Conservation (phyloP, 768 basidiomycete genomes). For the Termitomyces sp. region DNA sequence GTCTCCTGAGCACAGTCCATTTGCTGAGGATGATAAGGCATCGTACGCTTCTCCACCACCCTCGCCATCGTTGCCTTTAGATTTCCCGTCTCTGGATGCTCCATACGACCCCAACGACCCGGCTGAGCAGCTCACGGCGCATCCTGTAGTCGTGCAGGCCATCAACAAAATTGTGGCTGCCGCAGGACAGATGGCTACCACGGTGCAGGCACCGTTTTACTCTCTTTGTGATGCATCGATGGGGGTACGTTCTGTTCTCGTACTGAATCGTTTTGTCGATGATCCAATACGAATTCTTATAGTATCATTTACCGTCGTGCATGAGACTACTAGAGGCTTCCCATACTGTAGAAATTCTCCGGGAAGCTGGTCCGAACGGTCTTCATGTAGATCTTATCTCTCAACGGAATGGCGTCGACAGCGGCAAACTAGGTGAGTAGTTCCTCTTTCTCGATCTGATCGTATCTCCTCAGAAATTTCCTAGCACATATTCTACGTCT, state of each 20-base stretch:
- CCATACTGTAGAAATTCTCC: slow-evolving; percentile 67
- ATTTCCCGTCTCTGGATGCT: slow-evolving; percentile 58
- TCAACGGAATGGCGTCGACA: slow-evolving; percentile 41
- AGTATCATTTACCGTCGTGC: slow-evolving; percentile 78
- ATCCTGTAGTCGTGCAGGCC: slow-evolving; percentile 59
- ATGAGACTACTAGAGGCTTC: slow-evolving; percentile 72
- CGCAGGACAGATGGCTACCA: slow-evolving; percentile 62
- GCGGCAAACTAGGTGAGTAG: slow-evolving; percentile 49
- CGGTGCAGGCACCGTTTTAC: slow-evolving; percentile 67
- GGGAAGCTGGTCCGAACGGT: slow-evolving; percentile 56
- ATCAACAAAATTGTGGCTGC: slow-evolving; percentile 68
- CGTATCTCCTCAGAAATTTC: not conserved
- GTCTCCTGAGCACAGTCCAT: slow-evolving; percentile 10
- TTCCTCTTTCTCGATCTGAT: not conserved
- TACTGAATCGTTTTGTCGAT: not conserved
- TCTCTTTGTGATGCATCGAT: slow-evolving; percentile 73
- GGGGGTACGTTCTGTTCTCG: slow-evolving; percentile 46
- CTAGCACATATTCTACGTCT: slow-evolving; percentile 73
- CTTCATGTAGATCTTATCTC: slow-evolving; percentile 50
- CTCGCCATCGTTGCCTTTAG: slow-evolving; percentile 33
- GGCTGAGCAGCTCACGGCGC: slow-evolving; percentile 54
- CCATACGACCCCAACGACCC: slow-evolving; percentile 45
- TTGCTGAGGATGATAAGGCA: not conserved
- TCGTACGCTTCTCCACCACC: slow-evolving; percentile 33
- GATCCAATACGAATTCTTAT: slow-evolving; percentile 1